Evolutionary conservation across 2,329 filamentous ascomycete genomes (phyloP), one percentile per base, ranked within the genome.

Genomic region (Eutypa lata): DNA sequence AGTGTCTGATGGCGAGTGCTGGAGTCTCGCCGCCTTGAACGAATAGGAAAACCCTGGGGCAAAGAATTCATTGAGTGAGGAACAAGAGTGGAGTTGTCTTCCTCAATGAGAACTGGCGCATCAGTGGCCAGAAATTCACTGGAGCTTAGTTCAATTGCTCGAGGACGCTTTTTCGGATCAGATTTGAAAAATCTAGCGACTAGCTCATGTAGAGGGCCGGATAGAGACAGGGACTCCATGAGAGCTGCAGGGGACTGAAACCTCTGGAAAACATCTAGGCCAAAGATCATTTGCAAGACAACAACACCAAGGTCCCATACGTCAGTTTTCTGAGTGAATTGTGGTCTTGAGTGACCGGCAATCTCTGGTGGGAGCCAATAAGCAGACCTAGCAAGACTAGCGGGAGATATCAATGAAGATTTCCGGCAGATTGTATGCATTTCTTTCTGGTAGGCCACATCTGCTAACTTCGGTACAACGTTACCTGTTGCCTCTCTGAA

Each of bases 221-320:
- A 94, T 8, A 96, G 76, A 8, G 82, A 80, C 33, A 92, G 73
- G 1, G 84, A 84, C 13, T 87, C 84, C 66, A 90, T 86, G 49
- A 96, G 72, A 42, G 84, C 83, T 52, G 81, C 83, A 1, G 93
- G 92, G 0, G 91, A 95, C 16, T 86, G 86, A 68, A 94, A 93
- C 53, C 86, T 88, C 54, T 87, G 80, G 18, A 88, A 77, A 7
- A 91, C 82, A 59, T 91, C 84, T 33, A 91, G 77, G 2, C 94
- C 94, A 68, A 97, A 93, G 3, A 94, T 82, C 91, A 97, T 97
- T 68, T 99, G 93, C 38, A 96, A 71, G 61, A 97, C 89, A 5
- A 97, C 82, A 28, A 97, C 84, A 4, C 94, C 94, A 63, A 99
- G 85, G 60, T 97, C 90, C 94, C 94, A 99, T 8, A 97, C 83